Conservation (phyloP, 352 stramenopile genomes). For the Globisporangium megalacanthum region DNA sequence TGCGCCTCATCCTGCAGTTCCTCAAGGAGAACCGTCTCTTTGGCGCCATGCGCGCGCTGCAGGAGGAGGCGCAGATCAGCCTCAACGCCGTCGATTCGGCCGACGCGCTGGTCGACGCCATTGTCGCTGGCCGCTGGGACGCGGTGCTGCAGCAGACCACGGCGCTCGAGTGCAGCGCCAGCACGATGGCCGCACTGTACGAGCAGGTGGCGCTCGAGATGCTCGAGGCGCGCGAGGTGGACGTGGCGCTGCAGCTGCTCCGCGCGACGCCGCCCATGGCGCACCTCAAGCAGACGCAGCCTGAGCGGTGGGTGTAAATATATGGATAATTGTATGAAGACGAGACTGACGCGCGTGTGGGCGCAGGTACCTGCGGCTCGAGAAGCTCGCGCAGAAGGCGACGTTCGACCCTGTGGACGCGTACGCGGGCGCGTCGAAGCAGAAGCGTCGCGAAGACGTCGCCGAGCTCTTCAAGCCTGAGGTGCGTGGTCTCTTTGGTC, state of each 20-base stretch:
- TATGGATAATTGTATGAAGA: neutral
- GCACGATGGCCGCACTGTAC: constrained; percentile 84
- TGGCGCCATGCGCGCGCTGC: constrained; percentile 70
- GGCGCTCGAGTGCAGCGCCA: constrained; percentile 53
- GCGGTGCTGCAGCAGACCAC: constrained; percentile 85
- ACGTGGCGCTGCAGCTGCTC: constrained; percentile 72
- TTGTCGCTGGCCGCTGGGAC: constrained; percentile 85
- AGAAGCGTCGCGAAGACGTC: constrained; percentile 76
- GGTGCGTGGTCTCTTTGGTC: constrained; percentile 17
- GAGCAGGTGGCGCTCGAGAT: constrained; percentile 87
- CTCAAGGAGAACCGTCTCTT: constrained; percentile 89
- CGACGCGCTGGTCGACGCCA: constrained; percentile 74
- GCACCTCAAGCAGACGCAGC: constrained; percentile 42
- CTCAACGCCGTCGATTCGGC: constrained; percentile 86
- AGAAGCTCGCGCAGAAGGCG: constrained; percentile 62
- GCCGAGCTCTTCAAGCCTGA: constrained; percentile 69
- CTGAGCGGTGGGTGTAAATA: constrained; percentile 29
- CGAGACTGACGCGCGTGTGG: neutral
- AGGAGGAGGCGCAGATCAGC: constrained; percentile 84
- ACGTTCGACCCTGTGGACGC: constrained; percentile 65
- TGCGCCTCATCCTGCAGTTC: constrained; percentile 91
- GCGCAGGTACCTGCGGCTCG: constrained; percentile 53
- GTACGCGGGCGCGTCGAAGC: constrained; percentile 65
- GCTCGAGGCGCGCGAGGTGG: constrained; percentile 73
- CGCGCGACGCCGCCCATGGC: constrained; percentile 37